Base-by-base conservation (phyloP, 78 protist species). In the Dictyostelium firmibasis region DNA sequence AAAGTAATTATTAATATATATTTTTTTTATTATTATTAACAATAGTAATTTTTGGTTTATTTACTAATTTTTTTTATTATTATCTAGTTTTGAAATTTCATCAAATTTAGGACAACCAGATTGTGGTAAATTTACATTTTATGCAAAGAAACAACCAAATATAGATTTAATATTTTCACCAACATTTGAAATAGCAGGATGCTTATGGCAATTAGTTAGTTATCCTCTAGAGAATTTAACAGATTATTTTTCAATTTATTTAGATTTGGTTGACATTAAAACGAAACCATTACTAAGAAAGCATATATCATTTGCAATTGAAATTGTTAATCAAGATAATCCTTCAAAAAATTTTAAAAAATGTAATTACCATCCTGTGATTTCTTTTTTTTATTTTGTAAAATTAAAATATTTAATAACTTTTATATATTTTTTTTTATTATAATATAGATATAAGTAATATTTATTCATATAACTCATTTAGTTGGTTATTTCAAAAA, bases 401-500 rank as follows among this genome's bases (percentile, higher is more conserved):
- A 50, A 18, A 13, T 6, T 29, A 8, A 4, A 23, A 1, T 60
- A 60, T 11, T 60, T 31, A 16, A 29, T 16, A 36, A 41, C 23
- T 36, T 0, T 29, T 4, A 53, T 36, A n/a, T 23, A 14, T 18
- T 60, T 23, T 41, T 33, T 13, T 27, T 62, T 60, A 14, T 44
- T 50, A n/a, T n/a, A n/a, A n/a, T n/a, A n/a, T n/a, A 89, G 94
- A 89, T 35, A 89, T 89, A 1, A 89, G 94, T 69, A 89, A 89
- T 70, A 89, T 89, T 16, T 89, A 89, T 89, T 89, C 94, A 47
- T 89, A 89, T 36, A 81, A 77, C 35, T 89, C 94, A 62, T 89
- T 89, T 70, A 89, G 94, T 69, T 89, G 94, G 94, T 81, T 89
- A 81, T 89, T 89, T 23, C 94, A 89, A 81, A 89, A 89, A 53